phyloP scores from a whole-genome alignment of 2,329 filamentous ascomycete genomes.

The Fusarium redolens region DNA sequence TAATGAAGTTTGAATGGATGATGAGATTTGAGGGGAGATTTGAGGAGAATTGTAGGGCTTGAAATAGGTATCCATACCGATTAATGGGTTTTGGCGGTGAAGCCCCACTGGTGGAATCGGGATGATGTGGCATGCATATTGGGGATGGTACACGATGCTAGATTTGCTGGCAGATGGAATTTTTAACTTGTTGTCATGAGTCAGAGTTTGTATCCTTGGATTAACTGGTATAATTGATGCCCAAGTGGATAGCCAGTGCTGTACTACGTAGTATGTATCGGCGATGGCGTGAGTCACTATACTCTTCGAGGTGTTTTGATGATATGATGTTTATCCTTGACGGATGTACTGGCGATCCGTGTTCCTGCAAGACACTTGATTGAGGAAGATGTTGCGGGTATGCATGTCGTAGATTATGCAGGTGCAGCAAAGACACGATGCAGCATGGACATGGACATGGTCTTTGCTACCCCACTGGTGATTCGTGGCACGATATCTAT shows the following conservation, averaged over 20 bases:
- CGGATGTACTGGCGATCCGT: not conserved
- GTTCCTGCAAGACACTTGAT: conserved; percentile 10
- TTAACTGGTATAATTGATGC: conserved; percentile 20
- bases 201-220: conserved; percentile 6
- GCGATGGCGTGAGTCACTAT: not conserved
- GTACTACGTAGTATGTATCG: not conserved
- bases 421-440: conserved; percentile 3
- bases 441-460: not conserved
- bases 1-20: too few species aligned
- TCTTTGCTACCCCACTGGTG: not conserved
- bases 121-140: conserved; percentile 31
- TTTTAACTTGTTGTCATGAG: conserved; percentile 13
- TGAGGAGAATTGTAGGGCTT: not conserved
- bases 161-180: conserved; percentile 12
- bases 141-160: conserved; percentile 11
- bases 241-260: not conserved
- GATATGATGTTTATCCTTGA: not conserved
- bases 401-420: conserved; percentile 10
- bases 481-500: not conserved
- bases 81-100: conserved; percentile 24
- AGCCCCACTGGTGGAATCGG: conserved; percentile 28
- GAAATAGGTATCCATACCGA: conserved; percentile 9
- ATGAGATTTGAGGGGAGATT: not conserved
- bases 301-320: not conserved
- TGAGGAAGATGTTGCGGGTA: not conserved